These are phyloP conservation scores for Euphorbia lathyris DNA, from an alignment of 345 rosid genomes.

Conservation along the genomic window DNA sequence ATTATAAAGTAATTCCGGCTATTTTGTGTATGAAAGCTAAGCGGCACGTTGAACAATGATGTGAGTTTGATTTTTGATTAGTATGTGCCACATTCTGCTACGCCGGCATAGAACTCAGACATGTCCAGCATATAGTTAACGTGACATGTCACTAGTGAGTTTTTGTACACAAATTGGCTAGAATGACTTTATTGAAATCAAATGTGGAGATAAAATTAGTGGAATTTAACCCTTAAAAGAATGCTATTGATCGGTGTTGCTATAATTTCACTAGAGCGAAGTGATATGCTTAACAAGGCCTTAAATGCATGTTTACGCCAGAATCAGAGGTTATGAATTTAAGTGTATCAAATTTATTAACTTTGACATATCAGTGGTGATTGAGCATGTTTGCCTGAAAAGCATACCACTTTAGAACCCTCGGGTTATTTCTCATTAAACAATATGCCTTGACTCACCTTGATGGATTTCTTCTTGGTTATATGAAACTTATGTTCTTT, in stretches of 20 bases:
- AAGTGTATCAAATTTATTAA: neutral
- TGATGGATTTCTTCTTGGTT: neutral
- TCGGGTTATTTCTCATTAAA: neutral
- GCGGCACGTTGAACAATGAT: no score
- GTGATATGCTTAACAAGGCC: neutral
- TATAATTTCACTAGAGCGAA: neutral
- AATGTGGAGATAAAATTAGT: no score
- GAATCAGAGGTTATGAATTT: neutral
- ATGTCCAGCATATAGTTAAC: no score
- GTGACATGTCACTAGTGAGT: no score
- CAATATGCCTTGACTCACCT: neutral
- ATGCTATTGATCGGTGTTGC: neutral
- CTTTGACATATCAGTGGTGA: neutral
- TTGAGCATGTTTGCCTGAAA: neutral
- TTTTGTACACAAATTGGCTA: no score
- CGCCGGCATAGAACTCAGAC: no score
- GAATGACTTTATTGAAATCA: no score
- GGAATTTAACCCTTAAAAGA: no score
- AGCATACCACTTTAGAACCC: neutral
- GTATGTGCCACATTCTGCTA: no score
- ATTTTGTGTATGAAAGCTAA: no score
- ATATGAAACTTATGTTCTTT: constrained; percentile 4
- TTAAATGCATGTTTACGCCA: neutral
- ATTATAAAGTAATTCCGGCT: no score
- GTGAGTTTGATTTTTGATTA: no score